Base-by-base conservation (phyloP, 768 basidiomycete species). In the Antrodiella citrinella region DNA sequence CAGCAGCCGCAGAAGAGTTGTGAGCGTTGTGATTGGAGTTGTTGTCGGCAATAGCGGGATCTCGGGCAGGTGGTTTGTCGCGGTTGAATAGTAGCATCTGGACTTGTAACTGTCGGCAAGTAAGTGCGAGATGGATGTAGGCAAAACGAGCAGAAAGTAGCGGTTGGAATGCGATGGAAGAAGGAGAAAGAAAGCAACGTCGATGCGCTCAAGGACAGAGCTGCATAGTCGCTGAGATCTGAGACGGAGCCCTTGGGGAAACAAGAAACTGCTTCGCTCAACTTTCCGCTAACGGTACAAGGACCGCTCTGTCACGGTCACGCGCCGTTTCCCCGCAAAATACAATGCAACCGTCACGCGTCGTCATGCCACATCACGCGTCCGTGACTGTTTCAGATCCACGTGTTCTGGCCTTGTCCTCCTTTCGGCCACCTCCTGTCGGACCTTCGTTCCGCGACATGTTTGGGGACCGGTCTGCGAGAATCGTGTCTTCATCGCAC, bases 1-100 rank as follows among this genome's bases (percentile, higher is more conserved):
- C 49, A 44, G 47, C 21, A 39, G 49, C 24, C 21, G 52, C 49
- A n/a, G 9, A 9, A 10, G 15, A n/a, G 41, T 43, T 18, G 35
- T 38, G 35, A 18, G 35, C 35, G 10, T 38, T n/a, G n/a, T n/a
- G n/a, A n/a, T n/a, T n/a, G n/a, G n/a, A n/a, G n/a, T n/a, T n/a
- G n/a, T n/a, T n/a, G n/a, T n/a, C n/a, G n/a, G n/a, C n/a, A 15
- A 15, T 35, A 7, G 30, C 30, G 15, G 30, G 15, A 15, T 35
- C 30, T 35, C 7, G 15, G 15, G 30, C 30, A 15, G 30, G 15
- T 35, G 30, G 9, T 43, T 22, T 43, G n/a, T 43, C 41, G 15
- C 41, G 41, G 10, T 18, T 19, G 41, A 43, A 19, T 22, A 43
- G 9, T 43, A 22, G n/a, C 15, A n/a, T n/a, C 41, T 22, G 41